Conservation (phyloP, 2,329 filamentous ascomycete genomes). For the Aureobasidium sp. region DNA sequence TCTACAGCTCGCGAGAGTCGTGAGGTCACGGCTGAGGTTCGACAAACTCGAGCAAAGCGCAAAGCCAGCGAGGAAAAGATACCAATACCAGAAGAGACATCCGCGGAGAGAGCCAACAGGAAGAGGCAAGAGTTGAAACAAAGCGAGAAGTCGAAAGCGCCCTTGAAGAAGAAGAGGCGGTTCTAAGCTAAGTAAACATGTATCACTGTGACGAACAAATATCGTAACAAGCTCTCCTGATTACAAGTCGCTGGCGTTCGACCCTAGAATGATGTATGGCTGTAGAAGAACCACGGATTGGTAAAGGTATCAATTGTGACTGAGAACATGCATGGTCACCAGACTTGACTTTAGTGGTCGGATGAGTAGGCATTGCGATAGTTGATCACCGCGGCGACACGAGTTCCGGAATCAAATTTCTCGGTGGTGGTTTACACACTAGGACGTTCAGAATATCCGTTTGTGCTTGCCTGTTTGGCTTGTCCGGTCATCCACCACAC, state of each 20-base stretch:
- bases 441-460: neutral
- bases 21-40: neutral
- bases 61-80: slow-evolving; percentile 4
- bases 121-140: slow-evolving; percentile 52
- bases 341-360: neutral
- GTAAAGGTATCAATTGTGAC: neutral
- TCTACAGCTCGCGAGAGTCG: neutral
- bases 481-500: neutral
- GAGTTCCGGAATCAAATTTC: neutral
- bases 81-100: slow-evolving; percentile 30
- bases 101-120: slow-evolving; percentile 47
- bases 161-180: slow-evolving; percentile 51
- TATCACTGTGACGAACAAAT: neutral
- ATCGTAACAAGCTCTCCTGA: neutral
- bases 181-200: slow-evolving; percentile 36
- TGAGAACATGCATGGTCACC: no score
- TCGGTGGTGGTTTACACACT: neutral
- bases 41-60: slow-evolving; percentile 8
- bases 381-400: neutral
- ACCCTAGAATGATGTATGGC: neutral
- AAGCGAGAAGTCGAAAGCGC: slow-evolving; percentile 44
- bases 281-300: neutral
- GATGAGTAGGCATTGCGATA: neutral
- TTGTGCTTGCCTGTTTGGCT: slow-evolving; percentile 6
- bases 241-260: neutral